phyloP scores from a whole-genome alignment of 495 filamentous ascomycete species.

The Tuber borchii region DNA sequence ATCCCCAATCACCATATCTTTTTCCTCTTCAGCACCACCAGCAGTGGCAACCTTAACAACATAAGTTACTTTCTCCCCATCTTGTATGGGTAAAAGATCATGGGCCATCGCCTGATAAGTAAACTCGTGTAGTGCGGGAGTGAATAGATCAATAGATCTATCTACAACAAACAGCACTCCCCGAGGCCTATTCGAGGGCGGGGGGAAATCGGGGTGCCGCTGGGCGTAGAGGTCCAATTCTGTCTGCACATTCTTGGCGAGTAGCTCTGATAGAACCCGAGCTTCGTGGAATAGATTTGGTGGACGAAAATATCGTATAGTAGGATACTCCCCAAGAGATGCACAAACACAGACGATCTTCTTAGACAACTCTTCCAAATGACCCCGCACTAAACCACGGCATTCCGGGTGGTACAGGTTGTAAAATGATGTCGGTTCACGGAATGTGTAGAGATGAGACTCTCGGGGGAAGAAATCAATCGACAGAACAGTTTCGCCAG shows the following conservation, averaged over 20 bases:
- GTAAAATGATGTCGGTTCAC: slow-evolving; percentile 91
- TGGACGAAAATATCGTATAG: slow-evolving; percentile 81
- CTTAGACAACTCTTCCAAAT: slow-evolving; percentile 75
- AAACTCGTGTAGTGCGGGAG: slow-evolving; percentile 88
- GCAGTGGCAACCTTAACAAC: slow-evolving; percentile 51
- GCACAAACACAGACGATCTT: slow-evolving; percentile 58
- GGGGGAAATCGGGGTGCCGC: slow-evolving; percentile 75
- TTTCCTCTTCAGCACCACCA: slow-evolving; percentile 71
- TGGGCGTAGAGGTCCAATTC: slow-evolving; percentile 81
- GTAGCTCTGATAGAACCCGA: slow-evolving; percentile 70
- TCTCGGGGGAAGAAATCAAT: slow-evolving; percentile 86
- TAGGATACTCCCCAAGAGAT: slow-evolving; percentile 48
- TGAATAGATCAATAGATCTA: slow-evolving; percentile 80
- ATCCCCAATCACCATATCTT: slow-evolving; percentile 84
- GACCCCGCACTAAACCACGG: slow-evolving; percentile 69
- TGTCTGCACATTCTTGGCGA: slow-evolving; percentile 86
- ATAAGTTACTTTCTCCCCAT: slow-evolving; percentile 80
- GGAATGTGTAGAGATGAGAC: slow-evolving; percentile 82
- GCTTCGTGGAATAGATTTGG: slow-evolving; percentile 73
- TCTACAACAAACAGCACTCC: slow-evolving; percentile 82
- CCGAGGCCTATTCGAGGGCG: slow-evolving; percentile 68
- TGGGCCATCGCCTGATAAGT: slow-evolving; percentile 98
- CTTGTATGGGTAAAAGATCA: slow-evolving; percentile 79
- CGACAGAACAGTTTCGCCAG: slow-evolving; percentile 63
- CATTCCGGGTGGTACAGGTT: slow-evolving; percentile 85